Percentiles rank a stretch among this genome's conserved stretches.
Evolutionary conservation across 305 asterid species (phyloP).

Genomic region (Euphrasia arctica): DNA sequence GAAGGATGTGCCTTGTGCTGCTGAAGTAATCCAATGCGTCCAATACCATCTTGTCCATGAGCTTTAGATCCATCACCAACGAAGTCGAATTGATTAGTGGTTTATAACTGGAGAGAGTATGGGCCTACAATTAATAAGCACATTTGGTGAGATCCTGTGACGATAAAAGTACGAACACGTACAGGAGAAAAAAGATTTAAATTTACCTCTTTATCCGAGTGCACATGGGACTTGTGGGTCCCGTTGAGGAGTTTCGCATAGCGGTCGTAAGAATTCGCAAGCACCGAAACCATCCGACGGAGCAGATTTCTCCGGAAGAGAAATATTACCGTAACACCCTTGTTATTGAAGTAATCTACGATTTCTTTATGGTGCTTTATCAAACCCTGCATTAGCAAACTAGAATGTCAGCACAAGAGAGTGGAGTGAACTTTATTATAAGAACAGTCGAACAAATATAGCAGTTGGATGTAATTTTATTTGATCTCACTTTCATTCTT

Average conservation of each 20-base stretch:
- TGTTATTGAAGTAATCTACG: not conserved
- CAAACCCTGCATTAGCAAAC: not conserved
- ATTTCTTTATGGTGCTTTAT: not conserved
- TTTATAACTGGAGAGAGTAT: slow-evolving; percentile 3
- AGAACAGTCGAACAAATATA: too few species aligned
- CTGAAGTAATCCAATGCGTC: slow-evolving; percentile 1
- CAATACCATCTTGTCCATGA: slow-evolving; percentile 11
- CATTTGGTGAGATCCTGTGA: too few species aligned
- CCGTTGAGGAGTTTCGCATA: not conserved
- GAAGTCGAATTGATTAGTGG: not conserved
- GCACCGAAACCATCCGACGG: slow-evolving; percentile 3
- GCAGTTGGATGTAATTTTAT: too few species aligned
- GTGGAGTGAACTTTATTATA: too few species aligned
- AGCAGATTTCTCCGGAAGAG: slow-evolving; percentile 2
- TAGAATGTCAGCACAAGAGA: too few species aligned
- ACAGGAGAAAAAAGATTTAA: not conserved
- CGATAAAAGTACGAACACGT: too few species aligned
- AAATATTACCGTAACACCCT: not conserved
- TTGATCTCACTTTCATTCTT: too few species aligned
- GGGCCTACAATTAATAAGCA: not conserved
- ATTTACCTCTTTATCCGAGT: not conserved
- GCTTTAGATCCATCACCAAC: slow-evolving; percentile 10
- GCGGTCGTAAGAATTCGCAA: not conserved
- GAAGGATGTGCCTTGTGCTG: slow-evolving; percentile 5
- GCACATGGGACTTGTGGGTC: not conserved